Evolutionary conservation across 2,329 filamentous ascomycete species (phyloP), one percentile per base, ranked within the genome.

Genomic region (Triangularia setosa): DNA sequence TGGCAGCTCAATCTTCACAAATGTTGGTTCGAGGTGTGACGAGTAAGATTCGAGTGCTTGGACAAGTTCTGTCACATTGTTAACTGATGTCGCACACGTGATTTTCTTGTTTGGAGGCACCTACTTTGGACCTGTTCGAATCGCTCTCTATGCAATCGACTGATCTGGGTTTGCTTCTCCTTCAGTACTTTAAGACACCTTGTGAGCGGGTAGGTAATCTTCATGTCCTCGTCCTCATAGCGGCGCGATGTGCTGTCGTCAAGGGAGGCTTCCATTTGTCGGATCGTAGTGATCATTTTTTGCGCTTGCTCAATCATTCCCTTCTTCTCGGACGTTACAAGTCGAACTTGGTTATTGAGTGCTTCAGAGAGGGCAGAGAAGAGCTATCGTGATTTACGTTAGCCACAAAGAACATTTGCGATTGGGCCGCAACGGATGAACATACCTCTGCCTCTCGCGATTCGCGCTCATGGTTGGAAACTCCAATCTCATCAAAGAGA

Each of bases 401-500:
- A 68, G 65, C 33, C 65, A 62, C 25, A 25, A 30, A 30, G 14
- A 16, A 48, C n/a, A 48, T 60, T 48, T 52, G 52, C 40, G 61
- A 65, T 65, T 59, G 23, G 52, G 52, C 24, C 12, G 14, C 12
- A 18, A 27, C 4, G n/a, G 16, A 55, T 25, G 25, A 11, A 73
- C 84, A 74, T 81, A 96, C 93, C 87, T 97, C 92, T 75, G 91
- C 86, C 76, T 98, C 94, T 73, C 95, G 86, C 58, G 87, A 84
- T 75, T 98, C 93, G 73, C 95, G 90, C 77, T 98, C 95, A 87
- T 97, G 93, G 73, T 82, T 87, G 27, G 94, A 87, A n/a, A 99
- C 91, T 65, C 95, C 95, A 73, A 99, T 99, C 75, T 99, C 94
- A 77, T 99, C 95, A 74, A 97, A 99, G 64, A 98, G 86, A 69